These are phyloP conservation scores for Bipolaris zeicola DNA, from an alignment of 2,329 filamentous ascomycete genomes.

Conservation along the genomic window DNA sequence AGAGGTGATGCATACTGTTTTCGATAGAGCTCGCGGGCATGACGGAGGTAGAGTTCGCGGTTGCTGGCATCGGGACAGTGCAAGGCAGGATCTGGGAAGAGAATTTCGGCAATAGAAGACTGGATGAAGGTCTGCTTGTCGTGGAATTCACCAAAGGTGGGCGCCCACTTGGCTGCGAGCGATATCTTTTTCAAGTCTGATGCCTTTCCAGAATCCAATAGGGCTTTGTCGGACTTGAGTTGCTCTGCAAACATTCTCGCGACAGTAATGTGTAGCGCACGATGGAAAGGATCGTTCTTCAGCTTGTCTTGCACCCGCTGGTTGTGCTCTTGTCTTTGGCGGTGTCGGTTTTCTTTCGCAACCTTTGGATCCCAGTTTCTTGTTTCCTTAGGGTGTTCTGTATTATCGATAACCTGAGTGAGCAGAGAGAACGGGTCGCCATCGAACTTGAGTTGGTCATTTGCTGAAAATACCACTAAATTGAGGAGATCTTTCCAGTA, in stretches of 20 bases:
- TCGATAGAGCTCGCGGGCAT: slow-evolving; percentile 61
- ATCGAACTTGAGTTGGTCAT: slow-evolving; percentile 54
- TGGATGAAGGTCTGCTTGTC: slow-evolving; percentile 64
- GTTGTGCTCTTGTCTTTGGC: slow-evolving; percentile 51
- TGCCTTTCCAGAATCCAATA: slow-evolving; percentile 50
- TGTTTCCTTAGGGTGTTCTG: slow-evolving; percentile 20
- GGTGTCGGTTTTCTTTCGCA: slow-evolving; percentile 33
- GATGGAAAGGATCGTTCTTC: slow-evolving; percentile 54
- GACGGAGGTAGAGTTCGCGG: slow-evolving; percentile 60
- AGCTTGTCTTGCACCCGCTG: slow-evolving; percentile 51
- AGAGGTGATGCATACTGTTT: slow-evolving; percentile 57
- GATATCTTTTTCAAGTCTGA: slow-evolving; percentile 56
- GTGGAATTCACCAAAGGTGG: slow-evolving; percentile 60
- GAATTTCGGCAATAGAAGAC: slow-evolving; percentile 62
- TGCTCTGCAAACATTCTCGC: slow-evolving; percentile 64
- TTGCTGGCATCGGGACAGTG: slow-evolving; percentile 42
- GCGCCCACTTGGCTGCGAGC: slow-evolving; percentile 66
- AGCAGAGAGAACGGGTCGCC: slow-evolving; percentile 50
- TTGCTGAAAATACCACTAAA: slow-evolving; percentile 59
- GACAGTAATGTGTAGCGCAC: slow-evolving; percentile 58
- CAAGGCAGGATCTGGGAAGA: slow-evolving; percentile 51
- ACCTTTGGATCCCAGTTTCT: slow-evolving; percentile 27
- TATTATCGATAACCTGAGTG: slow-evolving; percentile 44
- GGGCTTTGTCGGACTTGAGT: slow-evolving; percentile 55
- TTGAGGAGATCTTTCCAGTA: slow-evolving; percentile 69